Conservation (phyloP, 176 grass and related monocot genomes). For the Juncus effusus region DNA sequence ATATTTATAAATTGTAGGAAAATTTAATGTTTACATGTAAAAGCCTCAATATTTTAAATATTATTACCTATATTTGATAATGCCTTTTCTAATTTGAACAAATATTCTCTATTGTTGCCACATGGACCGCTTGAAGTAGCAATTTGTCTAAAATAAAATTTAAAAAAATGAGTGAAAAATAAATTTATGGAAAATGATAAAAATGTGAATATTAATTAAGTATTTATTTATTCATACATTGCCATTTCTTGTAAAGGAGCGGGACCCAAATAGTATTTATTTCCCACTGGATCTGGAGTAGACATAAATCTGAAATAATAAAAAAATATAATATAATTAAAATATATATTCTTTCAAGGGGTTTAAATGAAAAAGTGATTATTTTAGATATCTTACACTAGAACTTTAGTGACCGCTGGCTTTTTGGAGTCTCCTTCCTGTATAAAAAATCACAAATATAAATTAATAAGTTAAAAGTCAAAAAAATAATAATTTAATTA, state of each 20-base stretch:
- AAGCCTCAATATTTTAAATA: neutral
- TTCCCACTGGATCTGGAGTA: constrained; percentile 59
- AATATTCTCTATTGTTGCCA: constrained; percentile 87
- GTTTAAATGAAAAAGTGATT: neutral
- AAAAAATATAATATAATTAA: constrained; percentile 18
- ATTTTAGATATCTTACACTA: constrained; percentile 52
- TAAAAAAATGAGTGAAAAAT: constrained; percentile 9
- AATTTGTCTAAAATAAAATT: constrained; percentile 61
- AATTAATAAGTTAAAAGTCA: constrained; percentile 12
- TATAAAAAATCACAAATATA: constrained; percentile 4
- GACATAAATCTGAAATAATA: constrained; percentile 51
- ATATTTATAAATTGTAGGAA: neutral
- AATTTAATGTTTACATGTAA: neutral
- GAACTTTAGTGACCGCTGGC: constrained; percentile 46
- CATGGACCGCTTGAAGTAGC: constrained; percentile 81
- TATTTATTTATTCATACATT: constrained; percentile 32
- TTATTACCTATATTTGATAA: constrained; percentile 63
- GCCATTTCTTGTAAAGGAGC: constrained; percentile 86
- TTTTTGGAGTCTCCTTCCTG: constrained; percentile 65
- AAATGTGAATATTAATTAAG: neutral
- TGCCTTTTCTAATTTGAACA: constrained; percentile 95
- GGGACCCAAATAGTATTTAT: constrained; percentile 92
- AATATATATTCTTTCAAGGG: neutral
- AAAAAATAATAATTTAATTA: neutral
- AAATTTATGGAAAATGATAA: constrained; percentile 15